Conservation (phyloP, 2,329 filamentous ascomycete genomes). For the Scortechinia acanthostroma region DNA sequence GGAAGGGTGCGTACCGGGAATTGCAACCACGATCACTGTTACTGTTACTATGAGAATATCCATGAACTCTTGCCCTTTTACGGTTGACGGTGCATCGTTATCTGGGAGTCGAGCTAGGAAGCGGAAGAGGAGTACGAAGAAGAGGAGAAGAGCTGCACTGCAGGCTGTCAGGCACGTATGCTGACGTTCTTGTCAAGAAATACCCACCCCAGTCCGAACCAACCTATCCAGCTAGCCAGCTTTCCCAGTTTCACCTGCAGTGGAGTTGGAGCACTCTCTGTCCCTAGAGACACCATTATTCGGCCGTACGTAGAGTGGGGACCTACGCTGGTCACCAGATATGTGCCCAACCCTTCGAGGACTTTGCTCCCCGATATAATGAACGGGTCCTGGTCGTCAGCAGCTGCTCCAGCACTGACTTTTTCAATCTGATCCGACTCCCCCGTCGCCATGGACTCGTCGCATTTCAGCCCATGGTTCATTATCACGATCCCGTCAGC, state of each 20-base stretch:
- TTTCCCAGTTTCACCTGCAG: slow-evolving; percentile 42
- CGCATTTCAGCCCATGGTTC: slow-evolving; percentile 61
- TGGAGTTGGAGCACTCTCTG: slow-evolving; percentile 41
- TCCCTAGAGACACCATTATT: slow-evolving; percentile 45
- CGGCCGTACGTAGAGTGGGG: slow-evolving; percentile 45
- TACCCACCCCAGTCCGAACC: slow-evolving; percentile 30
- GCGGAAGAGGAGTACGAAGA: slow-evolving; percentile 72
- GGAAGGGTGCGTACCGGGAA: slow-evolving; percentile 26
- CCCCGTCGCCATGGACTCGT: slow-evolving; percentile 68
- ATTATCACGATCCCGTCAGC: slow-evolving; percentile 65
- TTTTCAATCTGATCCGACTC: slow-evolving; percentile 71
- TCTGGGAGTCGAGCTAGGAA: slow-evolving; percentile 57
- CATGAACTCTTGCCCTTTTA: slow-evolving; percentile 55
- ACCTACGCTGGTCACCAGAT: slow-evolving; percentile 43
- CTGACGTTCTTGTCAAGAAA: no score
- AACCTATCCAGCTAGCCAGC: slow-evolving; percentile 40
- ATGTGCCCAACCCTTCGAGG: slow-evolving; percentile 43
- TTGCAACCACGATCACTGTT: slow-evolving; percentile 63
- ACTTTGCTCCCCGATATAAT: slow-evolving; percentile 50
- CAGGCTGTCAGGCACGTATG: no score
- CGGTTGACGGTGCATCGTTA: slow-evolving; percentile 33
- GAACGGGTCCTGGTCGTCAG: slow-evolving; percentile 56
- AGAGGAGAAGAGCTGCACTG: slow-evolving; percentile 67
- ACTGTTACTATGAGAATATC: slow-evolving; percentile 58
- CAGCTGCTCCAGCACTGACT: slow-evolving; percentile 41